These are phyloP conservation scores for Thermochaetoides dissita DNA, from an alignment of 2,329 filamentous ascomycete genomes.

Conservation along the genomic window DNA sequence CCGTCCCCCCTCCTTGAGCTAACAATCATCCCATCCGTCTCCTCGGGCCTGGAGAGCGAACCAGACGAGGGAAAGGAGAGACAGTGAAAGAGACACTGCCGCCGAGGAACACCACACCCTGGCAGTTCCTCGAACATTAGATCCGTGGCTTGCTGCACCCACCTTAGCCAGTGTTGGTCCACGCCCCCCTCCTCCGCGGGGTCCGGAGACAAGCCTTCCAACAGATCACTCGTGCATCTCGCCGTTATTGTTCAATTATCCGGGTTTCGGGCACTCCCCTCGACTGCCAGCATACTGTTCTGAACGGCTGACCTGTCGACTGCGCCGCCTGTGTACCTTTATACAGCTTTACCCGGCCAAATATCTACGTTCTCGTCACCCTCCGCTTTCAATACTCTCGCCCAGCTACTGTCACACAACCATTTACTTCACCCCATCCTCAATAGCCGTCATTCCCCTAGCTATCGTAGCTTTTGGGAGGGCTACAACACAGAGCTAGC, in stretches of 20 bases:
- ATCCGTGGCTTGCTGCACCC: slow-evolving; percentile 5
- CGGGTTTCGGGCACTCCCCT: slow-evolving; percentile 12
- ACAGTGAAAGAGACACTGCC: slow-evolving; percentile 3
- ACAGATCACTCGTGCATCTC: slow-evolving; percentile 14
- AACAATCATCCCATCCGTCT: neutral
- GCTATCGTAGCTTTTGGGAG: slow-evolving; percentile 2
- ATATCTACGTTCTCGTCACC: slow-evolving; percentile 15
- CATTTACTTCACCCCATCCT: neutral
- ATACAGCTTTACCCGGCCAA: slow-evolving; percentile 16
- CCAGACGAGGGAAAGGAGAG: neutral
- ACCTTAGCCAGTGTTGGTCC: neutral
- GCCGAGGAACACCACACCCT: slow-evolving; percentile 9
- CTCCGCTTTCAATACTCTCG: slow-evolving; percentile 4
- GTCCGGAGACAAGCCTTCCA: slow-evolving; percentile 8
- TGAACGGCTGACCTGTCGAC: slow-evolving; percentile 10
- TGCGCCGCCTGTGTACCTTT: slow-evolving; percentile 12
- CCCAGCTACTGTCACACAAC: neutral
- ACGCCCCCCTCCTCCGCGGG: slow-evolving; percentile 1
- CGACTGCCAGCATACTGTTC: slow-evolving; percentile 11
- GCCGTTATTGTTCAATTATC: slow-evolving; percentile 16
- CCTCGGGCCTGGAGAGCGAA: neutral
- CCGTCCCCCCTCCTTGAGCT: neutral
- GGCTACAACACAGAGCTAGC: slow-evolving; percentile 6
- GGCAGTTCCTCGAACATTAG: slow-evolving; percentile 7
- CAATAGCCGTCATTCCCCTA: neutral